These are phyloP conservation scores for Keithomyces neogunnii DNA, from an alignment of 2,329 filamentous ascomycete genomes.

Conservation along the genomic window DNA sequence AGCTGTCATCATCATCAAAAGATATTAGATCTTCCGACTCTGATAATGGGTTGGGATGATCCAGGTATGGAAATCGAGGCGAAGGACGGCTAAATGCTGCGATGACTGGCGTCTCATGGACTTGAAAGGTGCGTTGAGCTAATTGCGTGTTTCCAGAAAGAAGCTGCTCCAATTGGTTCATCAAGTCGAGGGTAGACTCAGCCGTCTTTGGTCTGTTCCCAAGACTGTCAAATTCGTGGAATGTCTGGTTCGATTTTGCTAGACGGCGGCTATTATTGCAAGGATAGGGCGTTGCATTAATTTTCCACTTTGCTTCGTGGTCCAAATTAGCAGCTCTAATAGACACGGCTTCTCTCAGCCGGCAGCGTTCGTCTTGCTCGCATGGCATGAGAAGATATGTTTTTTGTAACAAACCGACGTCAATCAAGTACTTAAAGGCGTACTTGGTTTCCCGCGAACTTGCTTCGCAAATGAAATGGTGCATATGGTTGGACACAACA, in stretches of 20 bases:
- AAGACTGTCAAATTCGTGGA: not conserved
- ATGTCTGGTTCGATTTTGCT: not conserved
- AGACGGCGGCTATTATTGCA: not conserved
- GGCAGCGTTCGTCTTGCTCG: not conserved
- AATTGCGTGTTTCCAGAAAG: not conserved
- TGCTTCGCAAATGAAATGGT: conserved; percentile 17
- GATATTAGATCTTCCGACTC: not conserved
- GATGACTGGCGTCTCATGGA: not conserved
- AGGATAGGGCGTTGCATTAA: not conserved
- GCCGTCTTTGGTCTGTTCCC: not conserved
- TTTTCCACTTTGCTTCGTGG: not conserved
- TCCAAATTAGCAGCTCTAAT: not conserved
- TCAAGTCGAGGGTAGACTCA: not conserved
- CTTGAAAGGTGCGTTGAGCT: not conserved
- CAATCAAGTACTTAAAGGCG: conserved; percentile 18
- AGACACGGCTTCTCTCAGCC: conserved; percentile 10
- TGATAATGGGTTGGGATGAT: not conserved
- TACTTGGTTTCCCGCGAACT: conserved; percentile 5
- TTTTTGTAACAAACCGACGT: conserved; percentile 15
- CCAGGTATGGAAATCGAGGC: not conserved
- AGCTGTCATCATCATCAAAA: not conserved
- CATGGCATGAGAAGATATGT: conserved; percentile 13
- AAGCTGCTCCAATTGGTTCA: not conserved
- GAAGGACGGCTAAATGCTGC: not conserved
- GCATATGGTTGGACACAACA: not conserved